Evolutionary conservation across 441 rosid species (phyloP).

Genomic region (Brassica balearica): DNA sequence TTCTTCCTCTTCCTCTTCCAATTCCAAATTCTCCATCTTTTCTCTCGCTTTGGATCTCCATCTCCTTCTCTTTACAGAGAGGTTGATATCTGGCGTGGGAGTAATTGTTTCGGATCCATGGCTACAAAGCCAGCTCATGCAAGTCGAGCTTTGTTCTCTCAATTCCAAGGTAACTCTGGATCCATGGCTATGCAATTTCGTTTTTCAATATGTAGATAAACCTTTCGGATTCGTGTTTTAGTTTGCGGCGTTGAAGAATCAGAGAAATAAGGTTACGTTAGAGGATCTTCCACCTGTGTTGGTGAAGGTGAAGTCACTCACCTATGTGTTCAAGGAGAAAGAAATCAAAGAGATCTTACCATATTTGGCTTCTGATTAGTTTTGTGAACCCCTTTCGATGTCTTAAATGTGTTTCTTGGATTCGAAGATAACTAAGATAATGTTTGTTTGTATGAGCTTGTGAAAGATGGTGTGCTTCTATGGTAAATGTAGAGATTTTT

Average conservation of each 20-base stretch:
- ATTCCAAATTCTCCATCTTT: no score
- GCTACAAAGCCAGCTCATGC: slow-evolving; percentile 75
- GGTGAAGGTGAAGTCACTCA: slow-evolving; percentile 63
- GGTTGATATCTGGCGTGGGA: slow-evolving; percentile 59
- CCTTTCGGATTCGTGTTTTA: slow-evolving; percentile 34
- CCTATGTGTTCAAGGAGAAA: slow-evolving; percentile 57
- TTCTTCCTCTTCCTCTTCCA: no score
- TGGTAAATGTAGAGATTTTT: slow-evolving; percentile 52
- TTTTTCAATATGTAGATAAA: not conserved
- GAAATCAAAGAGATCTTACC: slow-evolving; percentile 55
- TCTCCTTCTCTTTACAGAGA: no score
- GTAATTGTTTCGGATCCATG: slow-evolving; percentile 66
- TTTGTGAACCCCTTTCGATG: slow-evolving; percentile 17
- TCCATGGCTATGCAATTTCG: not conserved
- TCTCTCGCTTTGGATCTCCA: no score
- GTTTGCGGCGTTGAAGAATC: slow-evolving; percentile 59
- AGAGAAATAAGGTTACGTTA: slow-evolving; percentile 53
- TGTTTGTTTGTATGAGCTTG: slow-evolving; percentile 54
- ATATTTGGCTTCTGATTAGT: slow-evolving; percentile 44
- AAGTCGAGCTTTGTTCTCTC: slow-evolving; percentile 72
- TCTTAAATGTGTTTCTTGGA: slow-evolving; percentile 29
- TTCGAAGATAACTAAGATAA: no score
- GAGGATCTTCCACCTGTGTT: slow-evolving; percentile 58
- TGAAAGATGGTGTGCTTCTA: slow-evolving; percentile 76
- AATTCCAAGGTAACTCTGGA: slow-evolving; percentile 18